Base-by-base conservation (phyloP, 148 eudicot genomes). In the Talinum fruticosum region DNA sequence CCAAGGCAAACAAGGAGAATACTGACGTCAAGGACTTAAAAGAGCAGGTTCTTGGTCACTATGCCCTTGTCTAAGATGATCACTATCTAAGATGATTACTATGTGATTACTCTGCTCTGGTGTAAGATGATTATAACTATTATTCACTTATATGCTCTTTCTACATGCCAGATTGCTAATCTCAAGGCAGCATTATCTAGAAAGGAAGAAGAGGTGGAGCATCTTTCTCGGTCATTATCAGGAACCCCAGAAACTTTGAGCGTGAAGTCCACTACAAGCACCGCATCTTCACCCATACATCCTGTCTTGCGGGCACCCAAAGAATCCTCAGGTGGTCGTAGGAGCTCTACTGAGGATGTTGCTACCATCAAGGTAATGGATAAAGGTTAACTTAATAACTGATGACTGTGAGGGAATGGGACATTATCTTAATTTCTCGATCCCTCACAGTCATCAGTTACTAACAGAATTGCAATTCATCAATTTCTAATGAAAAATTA, bases 151-250 rank as follows among this genome's bases (percentile, higher is more conserved):
- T 15, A 67, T 75, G 41, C 41, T 49, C 30, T 45, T 80, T 62
- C n/a, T 34, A 75, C 45, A 51, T 66, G 49, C 32, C 81, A 94
- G 98, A 89, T 90, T 79, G 83, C 90, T 29, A 87, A 38, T 80
- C 87, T 93, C 37, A 93, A 88, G 84, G 89, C 90, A 72, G 91
- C 97, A 68, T 86, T 96, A 78, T 93, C 93, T 13, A 92, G 80
- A 75, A 96, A 89, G 84, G 97, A 93, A 35, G 93, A 85, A 82
- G 94, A 87, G 62, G 37, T 82, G 47, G 89, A 78, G 33, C 72
- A 47, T 37, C 67, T 73, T 65, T 83, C 82, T 30, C 82, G 75
- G 34, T 81, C 88, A 23, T 26, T 57, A 36, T 64, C 73, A 6
- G 80, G 80, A 83, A 93, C 88, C 84, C 89, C 90, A 36, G 92